Percentiles rank a stretch among this genome's conserved stretches.
Evolutionary conservation across 78 protist species (phyloP).

Genomic region (Creolimax fragrantissima): DNA sequence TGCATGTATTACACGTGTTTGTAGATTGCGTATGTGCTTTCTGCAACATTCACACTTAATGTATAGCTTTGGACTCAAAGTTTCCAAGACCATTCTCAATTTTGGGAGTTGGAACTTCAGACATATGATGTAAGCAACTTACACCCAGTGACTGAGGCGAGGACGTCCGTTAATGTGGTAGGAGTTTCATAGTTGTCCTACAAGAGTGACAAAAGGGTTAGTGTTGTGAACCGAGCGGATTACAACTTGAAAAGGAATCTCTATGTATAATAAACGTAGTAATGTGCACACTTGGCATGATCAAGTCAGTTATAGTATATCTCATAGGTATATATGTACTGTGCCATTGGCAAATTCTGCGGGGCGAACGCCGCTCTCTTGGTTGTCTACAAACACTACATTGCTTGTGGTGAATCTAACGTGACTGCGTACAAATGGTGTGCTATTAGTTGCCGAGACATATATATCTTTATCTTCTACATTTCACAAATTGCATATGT

Average conservation of each 20-base stretch:
- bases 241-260: neutral
- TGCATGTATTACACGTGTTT: neutral
- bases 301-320: neutral
- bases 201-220: no score
- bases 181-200: no score
- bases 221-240: neutral
- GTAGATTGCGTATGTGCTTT: neutral
- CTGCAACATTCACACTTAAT: neutral
- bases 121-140: neutral
- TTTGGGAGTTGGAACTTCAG: no score
- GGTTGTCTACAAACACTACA: no score
- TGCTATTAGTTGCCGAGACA: no score
- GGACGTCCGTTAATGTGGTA: neutral
- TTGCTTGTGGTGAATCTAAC: no score
- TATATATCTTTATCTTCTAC: neutral
- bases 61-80: neutral
- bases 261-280: no score
- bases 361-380: no score
- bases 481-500: neutral
- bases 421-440: no score
- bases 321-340: neutral
- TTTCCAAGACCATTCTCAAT: neutral
- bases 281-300: no score
- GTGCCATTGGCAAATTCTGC: no score
- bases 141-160: neutral